Conservation (phyloP, 805 yeast genomes). For the Blastobotrys mokoenaii region DNA sequence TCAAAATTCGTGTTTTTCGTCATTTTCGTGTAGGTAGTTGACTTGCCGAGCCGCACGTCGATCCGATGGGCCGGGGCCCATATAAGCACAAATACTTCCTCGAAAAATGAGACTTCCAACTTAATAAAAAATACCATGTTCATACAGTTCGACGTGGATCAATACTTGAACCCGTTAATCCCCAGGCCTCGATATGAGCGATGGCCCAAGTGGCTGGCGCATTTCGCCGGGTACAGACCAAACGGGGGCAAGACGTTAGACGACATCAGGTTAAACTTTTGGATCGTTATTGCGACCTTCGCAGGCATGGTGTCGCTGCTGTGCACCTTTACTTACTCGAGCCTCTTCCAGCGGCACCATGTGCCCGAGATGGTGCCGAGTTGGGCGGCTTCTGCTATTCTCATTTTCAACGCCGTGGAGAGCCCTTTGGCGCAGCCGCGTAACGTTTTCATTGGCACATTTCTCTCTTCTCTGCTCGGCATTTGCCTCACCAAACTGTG, state of each 20-base stretch:
- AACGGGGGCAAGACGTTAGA: background rate
- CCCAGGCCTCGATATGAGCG: conserved; percentile 14
- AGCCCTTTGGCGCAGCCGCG: conserved; percentile 62
- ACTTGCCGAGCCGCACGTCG: no score
- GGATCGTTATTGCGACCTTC: conserved; percentile 13
- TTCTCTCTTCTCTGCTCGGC: conserved; percentile 45
- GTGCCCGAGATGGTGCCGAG: conserved; percentile 26
- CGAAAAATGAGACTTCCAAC: no score
- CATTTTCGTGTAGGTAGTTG: no score
- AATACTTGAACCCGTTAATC: conserved; percentile 9
- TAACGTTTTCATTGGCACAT: conserved; percentile 48
- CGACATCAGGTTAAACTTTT: conserved; percentile 1
- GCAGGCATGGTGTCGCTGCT: conserved; percentile 22
- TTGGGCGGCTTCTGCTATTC: conserved; percentile 53
- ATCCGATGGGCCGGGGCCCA: no score
- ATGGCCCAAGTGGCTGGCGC: conserved; percentile 11
- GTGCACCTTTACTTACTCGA: conserved; percentile 20
- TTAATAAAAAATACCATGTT: no score
- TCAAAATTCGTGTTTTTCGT: no score
- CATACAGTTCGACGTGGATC: conserved; percentile 12
- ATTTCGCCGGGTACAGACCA: conserved; percentile 18
- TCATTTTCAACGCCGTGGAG: conserved; percentile 45
- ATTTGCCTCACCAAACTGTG: conserved; percentile 48
- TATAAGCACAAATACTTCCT: no score
- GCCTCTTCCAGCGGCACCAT: conserved; percentile 17